Percentiles rank a stretch among this genome's conserved stretches.
Evolutionary conservation across 306 rosid species (phyloP).

Genomic region (Ormosia semicastrata): DNA sequence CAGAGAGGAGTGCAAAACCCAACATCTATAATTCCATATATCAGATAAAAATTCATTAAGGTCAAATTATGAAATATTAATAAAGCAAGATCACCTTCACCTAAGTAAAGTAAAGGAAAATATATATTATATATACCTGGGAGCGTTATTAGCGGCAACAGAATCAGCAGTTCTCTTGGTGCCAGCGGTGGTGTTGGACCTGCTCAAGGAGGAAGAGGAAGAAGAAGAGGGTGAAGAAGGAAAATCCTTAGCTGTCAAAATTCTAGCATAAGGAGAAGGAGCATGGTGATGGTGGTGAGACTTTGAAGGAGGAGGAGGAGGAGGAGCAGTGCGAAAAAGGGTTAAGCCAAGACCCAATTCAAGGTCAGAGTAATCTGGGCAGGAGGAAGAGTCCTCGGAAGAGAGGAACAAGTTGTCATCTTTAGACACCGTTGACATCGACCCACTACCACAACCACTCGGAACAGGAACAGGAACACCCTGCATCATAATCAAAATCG

Average conservation of each 20-base stretch:
- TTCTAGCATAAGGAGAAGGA: conserved; percentile 39
- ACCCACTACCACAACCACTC: conserved; percentile 19
- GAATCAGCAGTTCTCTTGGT: conserved; percentile 85
- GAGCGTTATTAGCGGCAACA: conserved; percentile 47
- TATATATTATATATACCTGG: conserved; percentile 39
- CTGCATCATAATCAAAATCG: conserved; percentile 34
- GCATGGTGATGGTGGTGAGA: conserved; percentile 31
- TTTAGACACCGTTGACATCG: conserved; percentile 63
- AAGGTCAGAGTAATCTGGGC: conserved; percentile 78
- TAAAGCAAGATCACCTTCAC: background rate
- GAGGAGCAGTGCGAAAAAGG: conserved; percentile 40
- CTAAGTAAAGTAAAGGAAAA: background rate
- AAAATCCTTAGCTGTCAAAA: conserved; percentile 77
- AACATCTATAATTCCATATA: background rate
- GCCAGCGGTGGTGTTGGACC: conserved; percentile 51
- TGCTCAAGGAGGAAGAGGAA: conserved; percentile 48
- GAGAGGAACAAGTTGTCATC: conserved; percentile 76
- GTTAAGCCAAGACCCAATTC: conserved; percentile 80
- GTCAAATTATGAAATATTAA: background rate
- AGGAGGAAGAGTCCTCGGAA: conserved; percentile 77
- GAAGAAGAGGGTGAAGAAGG: conserved; percentile 47
- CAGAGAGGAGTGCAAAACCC: background rate
- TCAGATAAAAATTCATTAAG: background rate
- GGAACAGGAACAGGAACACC: background rate
- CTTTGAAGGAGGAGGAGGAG: conserved; percentile 5